A percentile compares a stretch with the other conserved stretches of the same genome.
phyloP scores from a whole-genome alignment of 2,329 filamentous ascomycete genomes.

The Beauveria sp. region DNA sequence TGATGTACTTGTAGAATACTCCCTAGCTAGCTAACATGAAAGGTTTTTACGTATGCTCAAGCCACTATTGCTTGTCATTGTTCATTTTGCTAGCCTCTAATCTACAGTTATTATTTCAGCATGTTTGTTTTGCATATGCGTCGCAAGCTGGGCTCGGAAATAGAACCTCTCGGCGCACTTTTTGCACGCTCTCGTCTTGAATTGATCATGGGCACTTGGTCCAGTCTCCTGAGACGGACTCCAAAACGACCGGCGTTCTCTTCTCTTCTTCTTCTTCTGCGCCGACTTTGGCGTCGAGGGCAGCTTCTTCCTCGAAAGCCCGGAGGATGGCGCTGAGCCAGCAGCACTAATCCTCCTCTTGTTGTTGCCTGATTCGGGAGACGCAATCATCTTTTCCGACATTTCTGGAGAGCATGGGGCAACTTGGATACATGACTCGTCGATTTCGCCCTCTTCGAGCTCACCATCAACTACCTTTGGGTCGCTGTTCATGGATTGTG shows the following conservation, averaged over 20 bases:
- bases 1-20: neutral
- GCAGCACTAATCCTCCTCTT: neutral
- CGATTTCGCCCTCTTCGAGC: conserved; percentile 1
- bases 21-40: neutral
- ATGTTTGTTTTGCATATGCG: conserved; percentile 2
- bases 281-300: neutral
- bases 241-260: neutral
- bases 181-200: conserved; percentile 6
- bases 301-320: neutral
- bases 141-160: conserved; percentile 1
- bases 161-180: conserved; percentile 1
- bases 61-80: neutral
- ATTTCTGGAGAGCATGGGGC: neutral
- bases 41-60: neutral
- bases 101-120: neutral
- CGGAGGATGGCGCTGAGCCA: neutral
- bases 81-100: neutral
- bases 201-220: conserved; percentile 3
- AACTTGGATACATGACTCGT: neutral
- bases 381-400: no score
- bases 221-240: neutral
- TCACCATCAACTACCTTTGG: neutral
- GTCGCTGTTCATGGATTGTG: neutral
- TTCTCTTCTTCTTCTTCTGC: neutral
- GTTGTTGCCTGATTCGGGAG: neutral